Evolutionary conservation across 2,329 filamentous ascomycete genomes (phyloP).

Genomic region (Arthroderma uncinatum): DNA sequence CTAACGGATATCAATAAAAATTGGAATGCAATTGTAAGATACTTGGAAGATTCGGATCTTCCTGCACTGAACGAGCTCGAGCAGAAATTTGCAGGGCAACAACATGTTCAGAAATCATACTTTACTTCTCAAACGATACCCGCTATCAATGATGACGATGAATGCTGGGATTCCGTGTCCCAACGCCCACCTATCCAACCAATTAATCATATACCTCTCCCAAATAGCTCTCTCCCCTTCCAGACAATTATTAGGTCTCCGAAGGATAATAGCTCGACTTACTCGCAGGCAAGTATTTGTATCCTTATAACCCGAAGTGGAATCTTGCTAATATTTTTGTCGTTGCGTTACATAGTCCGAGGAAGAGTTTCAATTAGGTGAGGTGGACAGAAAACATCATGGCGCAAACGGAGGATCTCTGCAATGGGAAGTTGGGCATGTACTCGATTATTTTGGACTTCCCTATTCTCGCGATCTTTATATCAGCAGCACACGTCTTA

Average conservation of each 20-base stretch:
- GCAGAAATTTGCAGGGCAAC: too few relatives aligned
- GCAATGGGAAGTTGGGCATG: neutral
- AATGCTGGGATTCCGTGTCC: neutral
- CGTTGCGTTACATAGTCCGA: neutral
- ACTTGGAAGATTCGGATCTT: neutral
- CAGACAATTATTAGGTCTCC: too few relatives aligned
- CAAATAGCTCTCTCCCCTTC: neutral
- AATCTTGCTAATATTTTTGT: neutral
- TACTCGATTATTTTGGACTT: neutral
- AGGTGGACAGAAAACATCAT: constrained; percentile 1
- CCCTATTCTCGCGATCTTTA: neutral
- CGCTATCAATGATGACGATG: neutral
- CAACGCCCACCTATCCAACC: neutral
- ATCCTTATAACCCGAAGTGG: neutral
- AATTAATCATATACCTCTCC: neutral
- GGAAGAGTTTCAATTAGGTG: neutral
- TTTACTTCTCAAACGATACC: neutral
- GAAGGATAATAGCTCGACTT: neutral
- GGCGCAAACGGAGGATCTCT: neutral
- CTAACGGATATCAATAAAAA: neutral
- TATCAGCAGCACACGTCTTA: neutral
- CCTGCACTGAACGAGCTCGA: too few relatives aligned
- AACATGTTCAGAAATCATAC: neutral
- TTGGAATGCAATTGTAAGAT: neutral
- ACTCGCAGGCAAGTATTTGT: neutral